A percentile compares a stretch with the other conserved stretches of the same genome.
phyloP scores from a whole-genome alignment of 2,329 filamentous ascomycete genomes.

The Aspergillus sp. region DNA sequence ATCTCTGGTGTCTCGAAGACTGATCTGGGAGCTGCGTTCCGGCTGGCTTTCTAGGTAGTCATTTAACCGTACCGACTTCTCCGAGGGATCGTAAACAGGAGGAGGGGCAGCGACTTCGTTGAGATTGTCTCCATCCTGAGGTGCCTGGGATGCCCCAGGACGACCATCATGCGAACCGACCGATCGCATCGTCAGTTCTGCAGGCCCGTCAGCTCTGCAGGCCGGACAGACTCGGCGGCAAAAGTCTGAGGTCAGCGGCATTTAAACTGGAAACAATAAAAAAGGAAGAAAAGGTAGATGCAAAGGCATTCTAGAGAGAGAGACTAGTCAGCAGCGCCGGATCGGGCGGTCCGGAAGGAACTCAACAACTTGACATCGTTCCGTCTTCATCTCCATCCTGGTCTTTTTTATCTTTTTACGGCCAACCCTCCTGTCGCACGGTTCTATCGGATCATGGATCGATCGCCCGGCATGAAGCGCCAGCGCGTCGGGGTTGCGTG shows the following conservation, averaged over 20 bases:
- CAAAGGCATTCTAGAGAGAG: background rate
- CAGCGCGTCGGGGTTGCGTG: slow-evolving; percentile 24
- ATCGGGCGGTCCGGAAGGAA: background rate
- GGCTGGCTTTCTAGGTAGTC: background rate
- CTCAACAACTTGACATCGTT: background rate
- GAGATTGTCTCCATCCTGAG: background rate
- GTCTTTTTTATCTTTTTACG: background rate
- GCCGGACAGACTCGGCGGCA: too few species aligned
- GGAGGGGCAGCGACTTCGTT: background rate
- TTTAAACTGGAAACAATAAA: background rate
- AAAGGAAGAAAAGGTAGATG: too few species aligned
- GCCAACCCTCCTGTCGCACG: background rate
- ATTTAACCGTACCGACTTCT: background rate
- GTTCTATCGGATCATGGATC: background rate
- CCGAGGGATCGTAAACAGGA: background rate
- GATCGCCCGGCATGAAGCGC: slow-evolving; percentile 49
- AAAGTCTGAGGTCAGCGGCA: background rate
- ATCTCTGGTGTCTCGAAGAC: background rate
- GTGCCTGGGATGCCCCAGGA: background rate
- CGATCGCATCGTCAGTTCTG: too few species aligned
- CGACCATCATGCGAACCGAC: too few species aligned
- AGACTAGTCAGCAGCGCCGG: background rate
- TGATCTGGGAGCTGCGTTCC: background rate
- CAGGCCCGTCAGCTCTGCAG: too few species aligned
- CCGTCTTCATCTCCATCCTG: background rate